Evolutionary conservation across 345 rosid genomes (phyloP).

Genomic region (Corymbia maculata): DNA sequence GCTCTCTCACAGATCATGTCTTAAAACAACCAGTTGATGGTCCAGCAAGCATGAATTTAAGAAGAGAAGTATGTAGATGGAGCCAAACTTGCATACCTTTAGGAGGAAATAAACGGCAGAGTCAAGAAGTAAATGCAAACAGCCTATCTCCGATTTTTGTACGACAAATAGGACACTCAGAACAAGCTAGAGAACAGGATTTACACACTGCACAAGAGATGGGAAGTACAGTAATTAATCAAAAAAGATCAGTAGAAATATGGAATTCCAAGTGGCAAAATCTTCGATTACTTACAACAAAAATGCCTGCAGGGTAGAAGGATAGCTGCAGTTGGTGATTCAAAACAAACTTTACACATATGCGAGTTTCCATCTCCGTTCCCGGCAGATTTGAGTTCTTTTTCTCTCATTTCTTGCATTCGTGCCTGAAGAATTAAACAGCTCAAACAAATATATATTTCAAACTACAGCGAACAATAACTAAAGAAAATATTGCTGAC

Average conservation of each 20-base stretch:
- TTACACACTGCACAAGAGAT: slow-evolving; percentile 70
- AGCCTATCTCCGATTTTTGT: slow-evolving; percentile 91
- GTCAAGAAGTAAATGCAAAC: slow-evolving; percentile 85
- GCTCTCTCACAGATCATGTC: not conserved
- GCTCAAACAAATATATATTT: not conserved
- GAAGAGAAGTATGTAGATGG: not conserved
- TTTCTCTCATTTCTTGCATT: slow-evolving; percentile 99
- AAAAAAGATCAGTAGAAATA: not conserved
- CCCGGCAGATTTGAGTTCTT: slow-evolving; percentile 56
- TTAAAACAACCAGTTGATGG: not conserved
- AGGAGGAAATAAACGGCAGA: slow-evolving; percentile 9
- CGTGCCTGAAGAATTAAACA: slow-evolving; percentile 47
- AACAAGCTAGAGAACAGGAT: slow-evolving; percentile 97
- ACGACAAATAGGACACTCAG: slow-evolving; percentile 97
- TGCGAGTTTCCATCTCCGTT: slow-evolving; percentile 88
- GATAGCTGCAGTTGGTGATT: slow-evolving; percentile 91
- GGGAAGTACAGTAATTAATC: not conserved
- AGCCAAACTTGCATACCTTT: slow-evolving; percentile 18
- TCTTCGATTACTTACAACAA: slow-evolving; percentile 58
- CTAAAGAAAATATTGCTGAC: not conserved
- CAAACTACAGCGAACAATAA: not conserved
- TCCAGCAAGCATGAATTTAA: not conserved
- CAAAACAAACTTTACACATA: slow-evolving; percentile 95
- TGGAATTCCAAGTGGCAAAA: not conserved
- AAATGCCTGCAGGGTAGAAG: slow-evolving; percentile 99